Evolutionary conservation across 257 asterid genomes (phyloP).

Genomic region (Coffea canephora): DNA sequence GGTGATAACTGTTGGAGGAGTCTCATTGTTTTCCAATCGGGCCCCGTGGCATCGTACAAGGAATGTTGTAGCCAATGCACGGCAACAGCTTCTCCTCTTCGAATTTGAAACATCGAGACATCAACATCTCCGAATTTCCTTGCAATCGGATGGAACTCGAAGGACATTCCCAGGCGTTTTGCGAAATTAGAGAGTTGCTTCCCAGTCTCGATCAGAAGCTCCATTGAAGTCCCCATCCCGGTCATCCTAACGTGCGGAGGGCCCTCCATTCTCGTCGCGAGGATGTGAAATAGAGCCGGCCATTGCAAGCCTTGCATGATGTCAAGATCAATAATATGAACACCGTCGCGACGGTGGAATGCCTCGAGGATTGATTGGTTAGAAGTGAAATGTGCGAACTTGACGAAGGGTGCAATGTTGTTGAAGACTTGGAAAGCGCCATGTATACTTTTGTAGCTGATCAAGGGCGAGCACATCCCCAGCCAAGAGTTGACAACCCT

Average conservation of each 20-base stretch:
- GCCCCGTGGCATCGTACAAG: constrained; percentile 68
- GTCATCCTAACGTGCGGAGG: constrained; percentile 70
- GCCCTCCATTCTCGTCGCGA: constrained; percentile 68
- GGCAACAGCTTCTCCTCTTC: constrained; percentile 52
- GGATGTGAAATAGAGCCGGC: constrained; percentile 78
- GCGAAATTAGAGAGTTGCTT: constrained; percentile 62
- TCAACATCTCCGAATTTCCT: constrained; percentile 50
- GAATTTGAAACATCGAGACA: constrained; percentile 34
- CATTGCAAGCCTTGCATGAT: constrained; percentile 88
- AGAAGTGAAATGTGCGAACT: constrained; percentile 73
- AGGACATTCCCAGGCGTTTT: constrained; percentile 53
- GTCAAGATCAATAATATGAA: constrained; percentile 69
- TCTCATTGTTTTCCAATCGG: constrained; percentile 66
- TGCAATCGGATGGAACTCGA: constrained; percentile 61
- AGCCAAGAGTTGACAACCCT: constrained; percentile 76
- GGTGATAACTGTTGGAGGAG: constrained; percentile 54
- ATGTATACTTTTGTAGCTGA: constrained; percentile 39
- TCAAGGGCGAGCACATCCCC: constrained; percentile 54
- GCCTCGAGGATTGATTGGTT: constrained; percentile 83
- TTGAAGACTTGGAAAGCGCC: constrained; percentile 61
- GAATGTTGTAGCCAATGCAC: constrained; percentile 86
- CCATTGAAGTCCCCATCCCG: constrained; percentile 59
- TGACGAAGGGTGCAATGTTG: constrained; percentile 60
- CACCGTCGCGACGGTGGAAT: constrained; percentile 38
- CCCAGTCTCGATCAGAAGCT: constrained; percentile 55